Conservation (phyloP, 2,329 filamentous ascomycete species). For the Aureobasidium uvarum region DNA sequence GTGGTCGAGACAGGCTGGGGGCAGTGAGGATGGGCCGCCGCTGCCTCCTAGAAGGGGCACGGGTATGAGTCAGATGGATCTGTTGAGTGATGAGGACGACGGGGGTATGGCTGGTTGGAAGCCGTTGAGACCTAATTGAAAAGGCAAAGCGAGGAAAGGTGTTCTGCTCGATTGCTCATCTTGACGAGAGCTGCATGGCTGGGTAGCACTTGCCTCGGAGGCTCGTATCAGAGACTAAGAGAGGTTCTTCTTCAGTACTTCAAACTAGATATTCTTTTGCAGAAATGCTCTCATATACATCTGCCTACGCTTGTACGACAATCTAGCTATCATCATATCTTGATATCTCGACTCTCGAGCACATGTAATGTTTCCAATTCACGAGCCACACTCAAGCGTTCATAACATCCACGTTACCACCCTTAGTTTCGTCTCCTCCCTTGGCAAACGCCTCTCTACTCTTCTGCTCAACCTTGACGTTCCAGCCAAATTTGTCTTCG, state of each 20-base stretch:
- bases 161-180: neutral
- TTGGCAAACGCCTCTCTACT: neutral
- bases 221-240: neutral
- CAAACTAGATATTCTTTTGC: neutral
- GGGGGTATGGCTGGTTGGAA: conserved; percentile 36
- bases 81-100: conserved; percentile 36
- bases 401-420: conserved; percentile 1
- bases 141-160: neutral
- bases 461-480: conserved; percentile 42
- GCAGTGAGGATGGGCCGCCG: conserved; percentile 29
- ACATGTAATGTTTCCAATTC: neutral
- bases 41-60: conserved; percentile 32
- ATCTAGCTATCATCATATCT: neutral
- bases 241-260: too few species aligned
- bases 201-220: neutral
- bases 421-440: neutral
- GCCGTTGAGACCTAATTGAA: conserved; percentile 33
- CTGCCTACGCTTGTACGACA: too few species aligned
- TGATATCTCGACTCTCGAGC: neutral
- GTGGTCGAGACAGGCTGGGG: neutral
- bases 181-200: neutral
- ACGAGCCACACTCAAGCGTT: neutral
- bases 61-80: conserved; percentile 28
- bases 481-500: conserved; percentile 76
- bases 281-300: neutral